phyloP scores from a whole-genome alignment of 2,329 filamentous ascomycete genomes.

The Metarhizium sp. region DNA sequence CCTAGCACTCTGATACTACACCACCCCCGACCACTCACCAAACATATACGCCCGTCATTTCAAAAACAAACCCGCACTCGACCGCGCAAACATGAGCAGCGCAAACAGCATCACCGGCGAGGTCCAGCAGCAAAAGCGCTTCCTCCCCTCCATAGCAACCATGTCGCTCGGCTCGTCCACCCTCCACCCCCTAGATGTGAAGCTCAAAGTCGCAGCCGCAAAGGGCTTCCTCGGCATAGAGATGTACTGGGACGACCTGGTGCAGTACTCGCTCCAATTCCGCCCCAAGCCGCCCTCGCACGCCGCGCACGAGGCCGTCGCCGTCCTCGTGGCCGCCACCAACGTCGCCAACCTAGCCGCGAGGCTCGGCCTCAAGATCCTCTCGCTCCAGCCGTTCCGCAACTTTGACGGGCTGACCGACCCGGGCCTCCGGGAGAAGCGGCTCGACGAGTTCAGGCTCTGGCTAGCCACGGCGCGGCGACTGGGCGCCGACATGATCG shows the following conservation, averaged over 20 bases:
- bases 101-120: too few species aligned
- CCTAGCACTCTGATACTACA: too few species aligned
- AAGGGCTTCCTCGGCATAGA: constrained; percentile 13
- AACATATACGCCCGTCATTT: too few species aligned
- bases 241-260: constrained; percentile 14
- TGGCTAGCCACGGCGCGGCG: constrained; percentile 10
- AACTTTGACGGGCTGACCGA: constrained; percentile 11
- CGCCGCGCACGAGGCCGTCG: not conserved
- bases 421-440: not conserved
- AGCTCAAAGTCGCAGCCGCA: not conserved
- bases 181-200: constrained; percentile 10
- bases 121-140: not conserved
- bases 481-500: constrained; percentile 10
- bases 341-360: not conserved
- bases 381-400: constrained; percentile 14
- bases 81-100: too few species aligned
- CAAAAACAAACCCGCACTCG: too few species aligned
- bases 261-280: not conserved
- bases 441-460: not conserved
- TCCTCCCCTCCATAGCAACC: constrained; percentile 11
- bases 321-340: not conserved
- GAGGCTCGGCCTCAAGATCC: constrained; percentile 4
- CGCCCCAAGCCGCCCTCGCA: not conserved
- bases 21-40: too few species aligned
- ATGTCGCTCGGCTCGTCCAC: constrained; percentile 12